Conservation (phyloP, 192 early-diverging fungal genomes). For the Coemansia sp. region DNA sequence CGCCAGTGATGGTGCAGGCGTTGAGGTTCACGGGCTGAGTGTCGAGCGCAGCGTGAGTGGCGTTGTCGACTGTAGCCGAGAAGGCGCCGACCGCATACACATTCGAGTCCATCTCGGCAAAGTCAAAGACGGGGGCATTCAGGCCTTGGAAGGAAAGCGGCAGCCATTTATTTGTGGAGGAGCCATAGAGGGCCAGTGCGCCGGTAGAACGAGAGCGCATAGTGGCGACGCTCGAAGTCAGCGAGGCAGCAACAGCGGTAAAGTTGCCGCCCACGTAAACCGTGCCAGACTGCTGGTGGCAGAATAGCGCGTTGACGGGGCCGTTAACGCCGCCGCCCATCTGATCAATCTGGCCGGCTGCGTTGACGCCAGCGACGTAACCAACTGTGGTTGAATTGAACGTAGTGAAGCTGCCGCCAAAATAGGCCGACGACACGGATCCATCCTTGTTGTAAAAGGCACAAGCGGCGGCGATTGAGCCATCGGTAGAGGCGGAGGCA, state of each 20-base stretch:
- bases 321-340: slow-evolving; percentile 53
- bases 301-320: slow-evolving; percentile 49
- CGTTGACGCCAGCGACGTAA: slow-evolving; percentile 41
- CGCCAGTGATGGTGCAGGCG: slow-evolving; percentile 51
- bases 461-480: slow-evolving; percentile 38
- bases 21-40: slow-evolving; percentile 59
- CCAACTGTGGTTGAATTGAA: slow-evolving; percentile 35
- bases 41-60: slow-evolving; percentile 49
- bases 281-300: slow-evolving; percentile 35
- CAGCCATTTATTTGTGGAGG: slow-evolving; percentile 53
- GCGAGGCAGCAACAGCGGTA: slow-evolving; percentile 31
- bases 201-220: slow-evolving; percentile 35
- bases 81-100: slow-evolving; percentile 74
- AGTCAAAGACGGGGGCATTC: slow-evolving; percentile 67
- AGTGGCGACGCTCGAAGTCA: slow-evolving; percentile 24
- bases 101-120: slow-evolving; percentile 54
- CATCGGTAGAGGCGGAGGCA: slow-evolving; percentile 23
- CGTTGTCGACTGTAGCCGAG: slow-evolving; percentile 67
- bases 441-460: slow-evolving; percentile 42
- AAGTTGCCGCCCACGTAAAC: slow-evolving; percentile 59
- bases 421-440: slow-evolving; percentile 24
- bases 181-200: slow-evolving; percentile 34
- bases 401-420: slow-evolving; percentile 45
- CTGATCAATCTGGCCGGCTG: slow-evolving; percentile 22
- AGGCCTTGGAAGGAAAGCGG: slow-evolving; percentile 69